These are phyloP conservation scores for Phialophora macrospora DNA, from an alignment of 2,329 filamentous ascomycete species.

Conservation along the genomic window DNA sequence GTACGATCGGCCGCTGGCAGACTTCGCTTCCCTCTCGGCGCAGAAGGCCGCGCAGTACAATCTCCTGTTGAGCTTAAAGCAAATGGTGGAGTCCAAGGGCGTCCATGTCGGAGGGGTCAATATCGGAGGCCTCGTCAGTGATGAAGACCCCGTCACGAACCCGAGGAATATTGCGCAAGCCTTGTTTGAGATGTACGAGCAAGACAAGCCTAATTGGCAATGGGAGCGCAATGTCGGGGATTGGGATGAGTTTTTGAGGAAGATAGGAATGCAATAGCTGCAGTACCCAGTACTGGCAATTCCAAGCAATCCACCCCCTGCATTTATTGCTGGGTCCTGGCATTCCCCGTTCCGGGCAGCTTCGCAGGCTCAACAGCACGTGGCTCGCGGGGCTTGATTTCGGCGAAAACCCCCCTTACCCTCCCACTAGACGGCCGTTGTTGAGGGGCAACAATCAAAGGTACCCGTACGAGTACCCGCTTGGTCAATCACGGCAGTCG, in stretches of 20 bases:
- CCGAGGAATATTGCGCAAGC: constrained; percentile 32
- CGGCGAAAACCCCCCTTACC: constrained; percentile 12
- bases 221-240: constrained; percentile 33
- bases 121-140: constrained; percentile 34
- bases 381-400: constrained; percentile 19
- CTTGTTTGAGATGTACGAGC: constrained; percentile 37
- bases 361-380: background rate
- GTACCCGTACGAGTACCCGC: background rate
- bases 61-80: constrained; percentile 24
- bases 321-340: no score
- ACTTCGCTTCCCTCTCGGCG: constrained; percentile 27
- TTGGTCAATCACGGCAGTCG: background rate
- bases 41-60: constrained; percentile 34
- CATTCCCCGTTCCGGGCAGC: no score
- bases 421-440: constrained; percentile 7
- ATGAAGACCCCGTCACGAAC: constrained; percentile 32
- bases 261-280: constrained; percentile 12
- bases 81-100: constrained; percentile 32
- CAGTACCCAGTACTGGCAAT: background rate
- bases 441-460: constrained; percentile 37
- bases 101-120: constrained; percentile 39
- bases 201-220: constrained; percentile 33
- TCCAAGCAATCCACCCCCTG: background rate
- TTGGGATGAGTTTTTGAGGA: constrained; percentile 24
- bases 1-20: constrained; percentile 22